A percentile compares a stretch with the other conserved stretches of the same genome.
Evolutionary conservation across 2,329 filamentous ascomycete genomes (phyloP).

Genomic region (Apiospora malaysiana): DNA sequence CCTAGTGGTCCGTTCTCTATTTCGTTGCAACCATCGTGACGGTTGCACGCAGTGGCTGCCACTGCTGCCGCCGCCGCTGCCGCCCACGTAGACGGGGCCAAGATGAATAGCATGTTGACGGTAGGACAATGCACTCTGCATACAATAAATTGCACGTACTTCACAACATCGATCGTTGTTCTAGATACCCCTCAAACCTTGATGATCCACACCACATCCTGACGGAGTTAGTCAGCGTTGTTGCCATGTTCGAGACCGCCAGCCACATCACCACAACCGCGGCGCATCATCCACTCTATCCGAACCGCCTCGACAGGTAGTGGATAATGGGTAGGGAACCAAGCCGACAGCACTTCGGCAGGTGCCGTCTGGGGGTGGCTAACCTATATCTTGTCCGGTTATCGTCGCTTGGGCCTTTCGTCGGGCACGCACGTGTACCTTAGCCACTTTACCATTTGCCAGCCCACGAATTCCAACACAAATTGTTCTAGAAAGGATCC

Average conservation of each 20-base stretch:
- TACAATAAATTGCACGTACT: too few species aligned
- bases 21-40: background rate
- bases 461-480: background rate
- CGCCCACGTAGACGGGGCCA: background rate
- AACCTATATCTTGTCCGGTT: constrained; percentile 6
- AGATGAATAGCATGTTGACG: too few species aligned
- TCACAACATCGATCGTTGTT: background rate
- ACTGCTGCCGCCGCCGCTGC: background rate
- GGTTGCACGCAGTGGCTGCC: background rate
- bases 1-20: background rate
- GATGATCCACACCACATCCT: background rate
- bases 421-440: background rate
- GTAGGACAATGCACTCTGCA: too few species aligned
- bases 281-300: background rate
- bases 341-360: background rate
- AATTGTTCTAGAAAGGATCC: background rate
- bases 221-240: background rate
- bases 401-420: constrained; percentile 7
- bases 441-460: background rate
- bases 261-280: constrained; percentile 1
- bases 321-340: background rate
- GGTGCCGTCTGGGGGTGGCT: constrained; percentile 10
- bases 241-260: background rate
- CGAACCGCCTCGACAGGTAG: background rate
- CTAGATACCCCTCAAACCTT: background rate